These are phyloP conservation scores for Planoprotostelium fungivorum DNA, from an alignment of 78 protist species.

Conservation along the genomic window DNA sequence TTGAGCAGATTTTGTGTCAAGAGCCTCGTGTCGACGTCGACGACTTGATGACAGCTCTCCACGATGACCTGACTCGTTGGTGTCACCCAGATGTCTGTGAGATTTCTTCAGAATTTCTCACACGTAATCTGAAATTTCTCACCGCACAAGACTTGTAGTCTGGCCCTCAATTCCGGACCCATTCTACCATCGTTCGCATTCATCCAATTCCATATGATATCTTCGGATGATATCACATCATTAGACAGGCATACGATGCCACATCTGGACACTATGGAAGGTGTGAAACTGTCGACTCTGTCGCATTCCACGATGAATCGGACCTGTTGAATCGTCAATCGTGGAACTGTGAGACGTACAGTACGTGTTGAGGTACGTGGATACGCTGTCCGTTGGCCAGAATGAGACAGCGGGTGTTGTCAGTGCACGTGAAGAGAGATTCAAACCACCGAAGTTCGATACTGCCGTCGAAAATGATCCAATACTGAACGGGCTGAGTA, in stretches of 20 bases:
- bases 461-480: neutral
- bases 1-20: neutral
- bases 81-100: neutral
- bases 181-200: neutral
- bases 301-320: neutral
- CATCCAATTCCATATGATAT: neutral
- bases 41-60: neutral
- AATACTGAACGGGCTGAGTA: neutral
- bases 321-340: neutral
- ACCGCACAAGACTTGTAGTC: neutral
- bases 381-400: neutral
- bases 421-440: neutral
- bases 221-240: neutral
- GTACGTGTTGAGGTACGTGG: neutral
- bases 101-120: neutral
- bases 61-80: neutral
- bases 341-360: neutral
- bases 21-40: neutral
- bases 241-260: neutral
- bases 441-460: neutral
- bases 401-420: neutral
- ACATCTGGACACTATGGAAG: neutral
- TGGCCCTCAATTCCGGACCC: neutral
- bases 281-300: neutral
- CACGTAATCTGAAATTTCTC: too few relatives aligned